These are phyloP conservation scores for Austropuccinia psidii DNA, from an alignment of 1,284 basidiomycete genomes.

Conservation along the genomic window DNA sequence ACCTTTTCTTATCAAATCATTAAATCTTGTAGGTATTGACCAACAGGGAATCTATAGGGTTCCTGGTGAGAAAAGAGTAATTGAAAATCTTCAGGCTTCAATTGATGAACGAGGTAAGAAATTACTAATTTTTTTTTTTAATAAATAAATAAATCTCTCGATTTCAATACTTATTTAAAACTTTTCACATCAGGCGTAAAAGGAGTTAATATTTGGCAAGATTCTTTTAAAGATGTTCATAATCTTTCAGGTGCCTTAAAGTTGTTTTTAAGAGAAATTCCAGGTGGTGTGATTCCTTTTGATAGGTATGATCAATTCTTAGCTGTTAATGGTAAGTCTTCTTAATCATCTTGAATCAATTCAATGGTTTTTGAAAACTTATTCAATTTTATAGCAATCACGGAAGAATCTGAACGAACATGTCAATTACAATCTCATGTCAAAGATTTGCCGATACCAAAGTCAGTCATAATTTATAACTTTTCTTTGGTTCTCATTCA, in stretches of 20 bases:
- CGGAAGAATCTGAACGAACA: conserved; percentile 5
- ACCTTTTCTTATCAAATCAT: not conserved
- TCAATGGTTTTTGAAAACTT: not conserved
- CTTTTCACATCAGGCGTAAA: not conserved
- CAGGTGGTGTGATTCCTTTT: conserved; percentile 32
- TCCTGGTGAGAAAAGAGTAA: conserved; percentile 29
- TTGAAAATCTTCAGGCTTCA: conserved; percentile 28
- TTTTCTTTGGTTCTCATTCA: not conserved
- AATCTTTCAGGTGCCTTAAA: conserved; percentile 29
- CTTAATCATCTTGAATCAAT: not conserved
- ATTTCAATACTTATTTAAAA: not conserved
- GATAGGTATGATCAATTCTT: conserved; percentile 32
- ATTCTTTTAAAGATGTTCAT: conserved; percentile 22
- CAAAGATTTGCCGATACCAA: conserved; percentile 16
- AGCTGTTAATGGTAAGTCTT: conserved; percentile 30
- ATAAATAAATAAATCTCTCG: not conserved
- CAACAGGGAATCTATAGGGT: conserved; percentile 34
- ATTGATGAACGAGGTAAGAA: conserved; percentile 27
- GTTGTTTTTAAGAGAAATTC: conserved; percentile 32
- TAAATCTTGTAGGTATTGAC: conserved; percentile 7
- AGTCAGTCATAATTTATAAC: not conserved
- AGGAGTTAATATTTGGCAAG: conserved; percentile 28
- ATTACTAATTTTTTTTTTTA: not conserved
- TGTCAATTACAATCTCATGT: conserved; percentile 20
- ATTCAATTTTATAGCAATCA: not conserved